phyloP scores from a whole-genome alignment of 768 basidiomycete species.

The Terana coerulea region DNA sequence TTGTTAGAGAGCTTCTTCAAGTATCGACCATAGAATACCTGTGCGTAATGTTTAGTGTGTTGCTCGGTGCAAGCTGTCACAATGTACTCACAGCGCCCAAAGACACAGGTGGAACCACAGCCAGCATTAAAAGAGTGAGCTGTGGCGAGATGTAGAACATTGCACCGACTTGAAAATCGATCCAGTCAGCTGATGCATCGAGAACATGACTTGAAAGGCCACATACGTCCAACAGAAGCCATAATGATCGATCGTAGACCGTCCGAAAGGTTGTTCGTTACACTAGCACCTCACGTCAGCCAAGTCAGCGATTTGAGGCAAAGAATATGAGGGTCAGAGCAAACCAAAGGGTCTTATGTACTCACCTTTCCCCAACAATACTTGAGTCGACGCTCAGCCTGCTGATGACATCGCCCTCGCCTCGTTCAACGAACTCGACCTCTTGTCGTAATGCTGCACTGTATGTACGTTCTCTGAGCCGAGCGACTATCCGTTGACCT shows the following conservation, averaged over 20 bases:
- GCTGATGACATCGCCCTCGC: constrained; percentile 92
- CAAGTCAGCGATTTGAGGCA: background rate
- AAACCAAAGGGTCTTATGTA: constrained; percentile 5
- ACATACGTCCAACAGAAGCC: constrained; percentile 88
- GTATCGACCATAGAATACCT: constrained; percentile 97
- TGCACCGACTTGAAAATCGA: constrained; percentile 61
- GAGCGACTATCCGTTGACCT: constrained; percentile 88
- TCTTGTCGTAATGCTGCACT: constrained; percentile 83
- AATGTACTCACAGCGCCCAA: constrained; percentile 67
- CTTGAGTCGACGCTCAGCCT: constrained; percentile 87
- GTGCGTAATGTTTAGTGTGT: constrained; percentile 4
- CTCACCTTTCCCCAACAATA: constrained; percentile 89
- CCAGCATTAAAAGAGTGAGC: constrained; percentile 88
- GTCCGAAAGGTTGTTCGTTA: constrained; percentile 79
- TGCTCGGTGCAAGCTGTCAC: constrained; percentile 17
- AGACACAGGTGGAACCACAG: constrained; percentile 85
- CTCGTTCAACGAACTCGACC: constrained; percentile 88
- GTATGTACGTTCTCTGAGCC: constrained; percentile 80
- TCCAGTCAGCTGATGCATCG: background rate
- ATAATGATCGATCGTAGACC: constrained; percentile 84
- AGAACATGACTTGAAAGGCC: background rate
- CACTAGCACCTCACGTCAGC: constrained; percentile 31
- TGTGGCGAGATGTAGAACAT: constrained; percentile 94
- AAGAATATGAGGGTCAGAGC: background rate
- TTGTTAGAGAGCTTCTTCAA: constrained; percentile 85